Base-by-base conservation (phyloP, 192 early-diverging fungal genomes). In the Cetraspora pellucida region DNA sequence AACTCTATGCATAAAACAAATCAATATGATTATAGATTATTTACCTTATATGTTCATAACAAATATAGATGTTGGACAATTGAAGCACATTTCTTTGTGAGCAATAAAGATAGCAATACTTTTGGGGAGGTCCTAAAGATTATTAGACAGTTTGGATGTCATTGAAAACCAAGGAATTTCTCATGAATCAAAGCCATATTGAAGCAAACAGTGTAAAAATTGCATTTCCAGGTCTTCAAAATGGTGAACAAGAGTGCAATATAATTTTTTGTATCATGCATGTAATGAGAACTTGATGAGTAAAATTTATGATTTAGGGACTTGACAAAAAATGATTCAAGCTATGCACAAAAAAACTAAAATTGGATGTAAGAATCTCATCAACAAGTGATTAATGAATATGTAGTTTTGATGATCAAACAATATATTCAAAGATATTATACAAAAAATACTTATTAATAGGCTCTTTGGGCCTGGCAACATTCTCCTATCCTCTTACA, bases 11-110 rank as follows among this genome's bases (percentile, higher is more conserved):
- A 77, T 44, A 68, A 69, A 45, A 80, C 25, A 23, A 80, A 80
- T 45, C 60, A 55, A 60, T 67, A 77, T 47, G 65, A 69, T 67
- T 77, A 27, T 28, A 21, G 28, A 10, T 59, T 80, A 27, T 80
- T 77, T 45, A 77, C 54, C 2, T 31, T 80, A 31, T 79, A 68
- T 57, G 50, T 79, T 11, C 72, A 44, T 21, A 65, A 79, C 46
- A 0, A 45, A 37, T 65, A 74, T 55, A 49, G 44, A 44, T 77
- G 17, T 31, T 76, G 61, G 63, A 19, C 30, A 28, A n/a, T 54
- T 14, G 65, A 54, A 8, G 47, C 63, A 30, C 65, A 79, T 31
- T 79, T 79, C 23, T 76, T 79, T 55, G 61, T 79, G 17, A 79
- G 60, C n/a, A 37, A 59, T 19, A 30, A 45, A 5, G 30, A 54